A percentile compares a stretch with the other conserved stretches of the same genome.
Evolutionary conservation across 2,329 filamentous ascomycete genomes (phyloP).

Genomic region (Ceratocystis smalleyi): DNA sequence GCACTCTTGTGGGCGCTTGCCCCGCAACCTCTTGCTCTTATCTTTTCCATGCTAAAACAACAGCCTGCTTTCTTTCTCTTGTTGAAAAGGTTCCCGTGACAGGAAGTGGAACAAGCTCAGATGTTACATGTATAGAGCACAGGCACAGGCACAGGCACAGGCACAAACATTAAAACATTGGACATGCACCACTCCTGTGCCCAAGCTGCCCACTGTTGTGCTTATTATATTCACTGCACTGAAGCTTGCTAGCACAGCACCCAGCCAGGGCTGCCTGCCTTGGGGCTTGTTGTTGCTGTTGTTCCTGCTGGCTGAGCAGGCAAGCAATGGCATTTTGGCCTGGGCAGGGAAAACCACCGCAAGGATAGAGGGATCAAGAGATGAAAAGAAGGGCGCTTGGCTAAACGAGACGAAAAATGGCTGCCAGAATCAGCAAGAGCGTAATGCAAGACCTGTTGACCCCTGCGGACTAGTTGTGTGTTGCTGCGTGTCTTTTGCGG

Average conservation of each 20-base stretch:
- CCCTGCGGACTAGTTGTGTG: background rate
- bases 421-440: background rate
- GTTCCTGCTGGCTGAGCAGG: background rate
- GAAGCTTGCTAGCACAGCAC: background rate
- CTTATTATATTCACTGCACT: background rate
- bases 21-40: background rate
- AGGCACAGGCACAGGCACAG: conserved; percentile 7
- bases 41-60: background rate
- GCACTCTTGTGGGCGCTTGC: too few relatives aligned
- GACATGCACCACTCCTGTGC: background rate
- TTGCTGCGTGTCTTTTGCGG: background rate
- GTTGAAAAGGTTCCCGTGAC: background rate
- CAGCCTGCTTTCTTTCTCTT: background rate
- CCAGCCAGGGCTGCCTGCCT: background rate
- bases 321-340: background rate
- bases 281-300: background rate
- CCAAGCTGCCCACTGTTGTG: background rate
- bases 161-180: conserved; percentile 2
- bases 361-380: background rate
- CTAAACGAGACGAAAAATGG: background rate
- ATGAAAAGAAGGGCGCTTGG: background rate
- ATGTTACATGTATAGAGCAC: conserved; percentile 6
- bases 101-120: conserved; percentile 1
- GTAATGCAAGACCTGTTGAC: background rate
- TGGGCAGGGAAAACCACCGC: background rate